Conservation (phyloP, 139 green algal genomes). For the Trebouxia sp. region DNA sequence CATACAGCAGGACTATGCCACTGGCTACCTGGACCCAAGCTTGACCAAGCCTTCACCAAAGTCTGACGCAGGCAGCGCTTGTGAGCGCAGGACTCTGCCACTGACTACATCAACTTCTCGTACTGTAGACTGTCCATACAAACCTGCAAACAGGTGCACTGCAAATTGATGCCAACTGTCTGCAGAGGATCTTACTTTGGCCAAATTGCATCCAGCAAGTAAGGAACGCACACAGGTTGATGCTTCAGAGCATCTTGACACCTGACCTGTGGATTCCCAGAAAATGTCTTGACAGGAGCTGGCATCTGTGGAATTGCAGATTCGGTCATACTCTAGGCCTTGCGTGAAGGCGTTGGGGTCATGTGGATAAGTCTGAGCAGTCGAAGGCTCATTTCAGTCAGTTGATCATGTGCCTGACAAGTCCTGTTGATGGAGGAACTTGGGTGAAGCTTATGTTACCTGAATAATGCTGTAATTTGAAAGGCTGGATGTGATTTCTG, state of each 20-base stretch:
- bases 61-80: slow-evolving; percentile 37
- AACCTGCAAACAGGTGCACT: slow-evolving; percentile 55
- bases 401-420: background rate
- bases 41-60: slow-evolving; percentile 84
- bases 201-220: background rate
- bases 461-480: background rate
- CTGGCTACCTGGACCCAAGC: slow-evolving; percentile 42
- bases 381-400: background rate
- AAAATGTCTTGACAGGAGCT: slow-evolving; percentile 64
- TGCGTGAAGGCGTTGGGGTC: slow-evolving; percentile 85
- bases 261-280: slow-evolving; percentile 78
- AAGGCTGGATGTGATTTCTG: background rate
- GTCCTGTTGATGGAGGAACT: background rate
- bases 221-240: no score
- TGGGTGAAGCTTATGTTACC: background rate
- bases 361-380: slow-evolving; percentile 60
- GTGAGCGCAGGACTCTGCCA: slow-evolving; percentile 55
- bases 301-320: slow-evolving; percentile 45
- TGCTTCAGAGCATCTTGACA: background rate
- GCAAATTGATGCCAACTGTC: background rate
- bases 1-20: background rate
- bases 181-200: no score
- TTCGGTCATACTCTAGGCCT: slow-evolving; percentile 70
- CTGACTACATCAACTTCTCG: slow-evolving; percentile 66
- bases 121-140: slow-evolving; percentile 75